Conservation (phyloP, 768 basidiomycete species). For the Zangia roseola region DNA sequence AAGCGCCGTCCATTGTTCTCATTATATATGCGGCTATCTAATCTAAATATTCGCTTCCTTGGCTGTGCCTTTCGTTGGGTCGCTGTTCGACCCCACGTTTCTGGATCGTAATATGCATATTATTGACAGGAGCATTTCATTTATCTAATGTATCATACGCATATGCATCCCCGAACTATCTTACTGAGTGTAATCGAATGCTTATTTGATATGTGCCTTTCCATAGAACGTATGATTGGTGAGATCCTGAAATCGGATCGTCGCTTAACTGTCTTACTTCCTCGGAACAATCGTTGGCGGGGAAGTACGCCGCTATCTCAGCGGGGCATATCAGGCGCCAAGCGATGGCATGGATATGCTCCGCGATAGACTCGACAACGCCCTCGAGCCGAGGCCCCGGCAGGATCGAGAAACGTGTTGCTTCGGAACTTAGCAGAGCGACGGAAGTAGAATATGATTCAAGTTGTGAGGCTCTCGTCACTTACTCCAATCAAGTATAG, state of each 20-base stretch:
- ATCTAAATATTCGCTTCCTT: background rate
- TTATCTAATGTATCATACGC: conserved; percentile 8
- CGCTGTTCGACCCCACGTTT: conserved; percentile 6
- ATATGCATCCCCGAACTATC: background rate
- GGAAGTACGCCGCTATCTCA: background rate
- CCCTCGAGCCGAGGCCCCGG: background rate
- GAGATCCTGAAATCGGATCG: background rate
- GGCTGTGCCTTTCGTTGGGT: conserved; percentile 1
- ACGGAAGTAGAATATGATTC: background rate
- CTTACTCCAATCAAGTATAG: background rate
- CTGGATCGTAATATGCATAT: conserved; percentile 6
- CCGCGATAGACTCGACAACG: background rate
- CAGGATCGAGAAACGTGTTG: conserved; percentile 7
- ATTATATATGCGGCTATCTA: background rate
- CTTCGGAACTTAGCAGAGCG: background rate
- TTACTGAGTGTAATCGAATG: conserved; percentile 2
- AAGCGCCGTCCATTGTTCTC: background rate
- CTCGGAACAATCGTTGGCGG: background rate
- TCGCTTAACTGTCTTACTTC: background rate
- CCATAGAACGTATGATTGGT: background rate
- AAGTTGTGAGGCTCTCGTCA: background rate
- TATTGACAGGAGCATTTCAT: conserved; percentile 7
- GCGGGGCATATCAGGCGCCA: background rate
- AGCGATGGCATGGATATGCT: conserved; percentile 3
- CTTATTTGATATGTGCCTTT: background rate